Evolutionary conservation across 306 rosid genomes (phyloP), one percentile per base, ranked within the genome.

Genomic region (Corylus americana): DNA sequence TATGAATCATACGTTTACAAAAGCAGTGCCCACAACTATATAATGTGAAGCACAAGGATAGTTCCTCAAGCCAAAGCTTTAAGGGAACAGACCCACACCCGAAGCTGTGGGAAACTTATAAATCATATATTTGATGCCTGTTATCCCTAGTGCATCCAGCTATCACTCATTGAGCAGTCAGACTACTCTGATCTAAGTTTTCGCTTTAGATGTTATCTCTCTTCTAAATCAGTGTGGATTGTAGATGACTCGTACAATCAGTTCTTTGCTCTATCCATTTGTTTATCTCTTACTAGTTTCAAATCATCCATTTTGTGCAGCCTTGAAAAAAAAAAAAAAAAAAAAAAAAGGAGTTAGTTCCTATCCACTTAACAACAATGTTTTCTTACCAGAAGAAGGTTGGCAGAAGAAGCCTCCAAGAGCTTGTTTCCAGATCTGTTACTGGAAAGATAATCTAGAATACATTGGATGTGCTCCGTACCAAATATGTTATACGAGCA

Each of bases 401-500:
- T 85, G 81, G 84, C 61, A 78, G 94, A 85, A 78, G 92, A 87
- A 83, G 82, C 91, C 83, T 87, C 90, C 77, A 83, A 88, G 79
- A 83, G 77, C 80, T 81, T 85, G 54, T 55, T 77, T 84, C 74
- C 88, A 71, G 64, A 55, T 77, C 81, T 55, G 63, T 61, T 75
- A 66, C 85, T 70, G 70, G 84, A 82, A 79, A 93, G 86, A 84
- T 78, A 76, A 74, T 88, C 85, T 74, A 93, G 84, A 81, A 89
- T 85, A 63, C 82, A 89, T 70, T 68, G 73, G 73, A 91, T 82
- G 69, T 91, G 94, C 73, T 87, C 97, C 58, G 94, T 80, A 88
- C 92, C 83, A 86, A 95, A 95, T 86, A 90, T 85, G 79, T 88
- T 93, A 68, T 81, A 79, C 66, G 97, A 95, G 88, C 99, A 91